phyloP scores from a whole-genome alignment of 148 eudicot genomes.

The Rhododendron vialii region DNA sequence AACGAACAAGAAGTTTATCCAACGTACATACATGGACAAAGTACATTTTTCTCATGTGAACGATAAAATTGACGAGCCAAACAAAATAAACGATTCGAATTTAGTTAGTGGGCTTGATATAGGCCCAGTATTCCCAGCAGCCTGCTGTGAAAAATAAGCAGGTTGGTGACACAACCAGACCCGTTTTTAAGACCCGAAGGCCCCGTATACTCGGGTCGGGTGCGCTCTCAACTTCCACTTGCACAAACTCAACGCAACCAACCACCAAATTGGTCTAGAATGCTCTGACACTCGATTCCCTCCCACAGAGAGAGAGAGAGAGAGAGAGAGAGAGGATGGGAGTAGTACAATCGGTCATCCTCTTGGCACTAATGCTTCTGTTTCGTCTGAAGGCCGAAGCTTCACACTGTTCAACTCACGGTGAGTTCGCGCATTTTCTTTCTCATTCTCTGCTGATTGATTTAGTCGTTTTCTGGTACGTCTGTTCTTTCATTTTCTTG shows the following conservation, averaged over 20 bases:
- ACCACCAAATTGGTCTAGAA: not conserved
- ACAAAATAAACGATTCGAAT: too few species aligned
- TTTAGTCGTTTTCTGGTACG: too few species aligned
- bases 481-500: not conserved
- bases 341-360: not conserved
- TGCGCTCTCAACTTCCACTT: not conserved
- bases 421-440: slow-evolving; percentile 17
- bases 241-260: not conserved
- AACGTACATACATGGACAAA: too few species aligned
- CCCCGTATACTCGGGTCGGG: not conserved
- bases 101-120: not conserved
- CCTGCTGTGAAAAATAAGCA: not conserved
- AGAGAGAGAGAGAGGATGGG: slow-evolving; percentile 5
- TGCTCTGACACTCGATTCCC: not conserved
- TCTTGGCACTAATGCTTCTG: slow-evolving; percentile 7
- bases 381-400: slow-evolving; percentile 14
- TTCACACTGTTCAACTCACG: slow-evolving; percentile 31
- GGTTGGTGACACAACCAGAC: not conserved
- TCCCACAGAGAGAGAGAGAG: not conserved
- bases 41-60: too few species aligned
- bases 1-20: too few species aligned
- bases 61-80: too few species aligned
- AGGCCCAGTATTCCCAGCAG: not conserved
- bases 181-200: not conserved
- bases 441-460: not conserved